Conservation (phyloP, 805 yeast genomes). For the Saturnispora gosingensis region DNA sequence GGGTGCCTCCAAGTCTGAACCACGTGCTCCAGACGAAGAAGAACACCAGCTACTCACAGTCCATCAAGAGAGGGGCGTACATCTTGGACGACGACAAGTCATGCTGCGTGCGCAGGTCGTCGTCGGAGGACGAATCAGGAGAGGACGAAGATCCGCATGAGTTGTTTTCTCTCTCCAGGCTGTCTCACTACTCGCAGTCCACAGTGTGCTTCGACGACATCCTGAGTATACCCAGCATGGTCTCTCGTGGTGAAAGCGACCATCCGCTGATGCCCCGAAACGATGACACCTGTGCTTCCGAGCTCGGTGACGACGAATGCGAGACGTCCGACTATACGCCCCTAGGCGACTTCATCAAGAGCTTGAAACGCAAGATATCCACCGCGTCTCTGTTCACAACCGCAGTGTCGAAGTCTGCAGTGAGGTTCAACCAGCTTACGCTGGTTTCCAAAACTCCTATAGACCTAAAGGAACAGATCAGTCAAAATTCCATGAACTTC, state of each 20-base stretch:
- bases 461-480: not conserved
- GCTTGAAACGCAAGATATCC: not conserved
- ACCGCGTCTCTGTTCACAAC: not conserved
- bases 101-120: not conserved
- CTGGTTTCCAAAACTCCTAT: not conserved
- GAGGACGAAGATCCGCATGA: not conserved
- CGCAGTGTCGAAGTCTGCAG: not conserved
- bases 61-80: not conserved
- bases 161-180: not conserved
- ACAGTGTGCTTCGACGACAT: not conserved
- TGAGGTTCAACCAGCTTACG: not conserved
- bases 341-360: not conserved
- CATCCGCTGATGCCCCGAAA: not conserved
- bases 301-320: not conserved
- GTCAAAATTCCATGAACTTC: not conserved
- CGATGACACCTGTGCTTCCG: not conserved
- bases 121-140: not conserved
- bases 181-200: not conserved
- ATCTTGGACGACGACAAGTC: not conserved
- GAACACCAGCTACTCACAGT: not conserved
- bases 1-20: not conserved
- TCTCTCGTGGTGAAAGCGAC: not conserved
- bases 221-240: not conserved
- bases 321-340: not conserved
- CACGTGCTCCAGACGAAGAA: not conserved